Evolutionary conservation across 768 basidiomycete species (phyloP).

Genomic region (Termitomyces sp.): DNA sequence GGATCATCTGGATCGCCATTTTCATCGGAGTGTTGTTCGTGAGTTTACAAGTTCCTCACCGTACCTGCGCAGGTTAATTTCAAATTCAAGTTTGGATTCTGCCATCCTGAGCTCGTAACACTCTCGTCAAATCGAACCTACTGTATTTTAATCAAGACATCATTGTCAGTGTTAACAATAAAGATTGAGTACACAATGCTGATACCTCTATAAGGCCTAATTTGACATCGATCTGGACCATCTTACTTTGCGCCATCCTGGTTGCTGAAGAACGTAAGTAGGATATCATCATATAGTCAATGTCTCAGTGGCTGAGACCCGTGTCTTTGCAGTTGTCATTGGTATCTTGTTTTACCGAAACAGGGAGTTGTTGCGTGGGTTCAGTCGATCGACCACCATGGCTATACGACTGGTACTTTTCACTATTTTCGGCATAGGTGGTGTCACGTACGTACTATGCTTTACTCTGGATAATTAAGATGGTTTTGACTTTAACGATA

Average conservation of each 20-base stretch:
- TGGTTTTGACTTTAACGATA: conserved; percentile 5
- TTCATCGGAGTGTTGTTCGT: conserved; percentile 27
- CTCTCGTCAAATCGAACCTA: conserved; percentile 29
- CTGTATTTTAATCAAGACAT: conserved; percentile 25
- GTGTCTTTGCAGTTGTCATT: conserved; percentile 19
- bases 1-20: conserved; percentile 28
- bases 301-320: neutral
- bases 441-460: conserved; percentile 14
- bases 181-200: neutral
- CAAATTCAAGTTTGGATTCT: conserved; percentile 22
- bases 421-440: conserved; percentile 22
- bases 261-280: conserved; percentile 27
- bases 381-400: conserved; percentile 27
- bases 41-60: neutral
- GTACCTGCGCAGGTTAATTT: neutral
- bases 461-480: neutral
- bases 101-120: conserved; percentile 20
- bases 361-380: conserved; percentile 22
- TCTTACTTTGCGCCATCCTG: conserved; percentile 21
- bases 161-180: conserved; percentile 17
- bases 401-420: conserved; percentile 29
- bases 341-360: conserved; percentile 26
- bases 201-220: conserved; percentile 20
- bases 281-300: neutral
- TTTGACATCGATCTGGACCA: conserved; percentile 26